A percentile compares a stretch with the other conserved stretches of the same genome.
Evolutionary conservation across 345 rosid genomes (phyloP).

Genomic region (Citrus glauca): DNA sequence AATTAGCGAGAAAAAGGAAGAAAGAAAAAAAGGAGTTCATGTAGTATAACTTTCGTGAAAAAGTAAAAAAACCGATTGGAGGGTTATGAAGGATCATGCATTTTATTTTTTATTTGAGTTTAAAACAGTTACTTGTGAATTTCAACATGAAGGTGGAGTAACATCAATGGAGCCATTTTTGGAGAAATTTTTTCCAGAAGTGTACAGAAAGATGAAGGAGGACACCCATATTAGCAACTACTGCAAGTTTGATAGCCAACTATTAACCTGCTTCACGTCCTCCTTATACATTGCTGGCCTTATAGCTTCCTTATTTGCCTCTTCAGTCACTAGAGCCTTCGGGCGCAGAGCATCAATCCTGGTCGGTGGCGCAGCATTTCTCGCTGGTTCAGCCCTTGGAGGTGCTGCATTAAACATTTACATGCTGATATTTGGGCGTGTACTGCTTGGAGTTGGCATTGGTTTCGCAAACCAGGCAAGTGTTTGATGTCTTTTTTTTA

Average conservation of each 20-base stretch:
- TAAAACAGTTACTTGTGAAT: background rate
- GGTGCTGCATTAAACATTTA: constrained; percentile 32
- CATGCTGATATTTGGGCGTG: constrained; percentile 52
- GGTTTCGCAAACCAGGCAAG: constrained; percentile 51
- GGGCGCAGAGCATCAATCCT: constrained; percentile 45
- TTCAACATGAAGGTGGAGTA: constrained; percentile 34
- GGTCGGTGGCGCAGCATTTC: constrained; percentile 40
- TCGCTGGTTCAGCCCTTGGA: constrained; percentile 43
- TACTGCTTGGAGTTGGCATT: constrained; percentile 49
- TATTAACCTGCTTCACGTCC: constrained; percentile 48
- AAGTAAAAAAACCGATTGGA: too few relatives aligned
- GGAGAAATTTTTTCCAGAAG: constrained; percentile 36
- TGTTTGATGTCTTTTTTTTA: too few relatives aligned
- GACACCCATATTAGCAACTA: constrained; percentile 31
- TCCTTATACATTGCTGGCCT: constrained; percentile 58
- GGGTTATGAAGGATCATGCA: background rate
- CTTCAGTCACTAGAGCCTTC: constrained; percentile 31
- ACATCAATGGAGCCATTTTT: constrained; percentile 52
- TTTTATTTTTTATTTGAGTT: too few relatives aligned
- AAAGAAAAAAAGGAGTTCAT: too few relatives aligned
- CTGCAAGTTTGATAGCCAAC: constrained; percentile 43
- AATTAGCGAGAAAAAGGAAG: too few relatives aligned
- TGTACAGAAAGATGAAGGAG: constrained; percentile 26
- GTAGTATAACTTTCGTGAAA: too few relatives aligned
- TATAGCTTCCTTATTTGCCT: constrained; percentile 44